phyloP scores from a whole-genome alignment of 2,329 filamentous ascomycete genomes.

The Colletotrichum euphorbiae region DNA sequence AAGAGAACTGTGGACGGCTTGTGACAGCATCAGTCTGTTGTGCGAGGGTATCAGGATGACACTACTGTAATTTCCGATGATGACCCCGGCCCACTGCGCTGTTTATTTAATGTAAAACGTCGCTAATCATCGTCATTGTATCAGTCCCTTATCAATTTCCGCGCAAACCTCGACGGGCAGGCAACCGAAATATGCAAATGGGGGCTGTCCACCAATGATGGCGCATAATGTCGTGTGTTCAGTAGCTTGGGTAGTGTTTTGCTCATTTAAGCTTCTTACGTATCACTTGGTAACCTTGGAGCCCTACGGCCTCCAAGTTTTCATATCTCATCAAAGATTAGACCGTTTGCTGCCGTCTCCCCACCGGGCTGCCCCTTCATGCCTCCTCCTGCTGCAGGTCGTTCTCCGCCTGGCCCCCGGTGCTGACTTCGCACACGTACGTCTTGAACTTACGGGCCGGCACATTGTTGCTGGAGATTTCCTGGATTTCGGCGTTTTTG shows the following conservation, averaged over 20 bases:
- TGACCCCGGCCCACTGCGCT: constrained; percentile 28
- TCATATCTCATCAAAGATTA: constrained; percentile 18
- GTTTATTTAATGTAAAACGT: constrained; percentile 34
- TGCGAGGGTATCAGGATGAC: constrained; percentile 22
- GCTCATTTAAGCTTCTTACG: constrained; percentile 38
- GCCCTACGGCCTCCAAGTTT: constrained; percentile 8
- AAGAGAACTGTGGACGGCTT: constrained; percentile 9
- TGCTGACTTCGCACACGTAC: constrained; percentile 31
- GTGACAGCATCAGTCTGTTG: neutral
- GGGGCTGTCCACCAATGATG: constrained; percentile 13
- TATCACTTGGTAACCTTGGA: too few relatives aligned
- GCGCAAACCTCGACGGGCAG: constrained; percentile 13
- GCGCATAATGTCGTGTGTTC: constrained; percentile 2
- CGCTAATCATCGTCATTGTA: constrained; percentile 37
- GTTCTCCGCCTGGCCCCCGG: constrained; percentile 24
- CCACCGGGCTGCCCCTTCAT: constrained; percentile 31
- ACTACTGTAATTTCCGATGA: constrained; percentile 38
- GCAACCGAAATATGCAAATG: constrained; percentile 29
- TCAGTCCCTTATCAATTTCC: constrained; percentile 36
- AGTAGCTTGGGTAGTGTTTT: constrained; percentile 14
- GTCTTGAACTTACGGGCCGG: constrained; percentile 35
- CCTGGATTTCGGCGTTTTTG: constrained; percentile 40
- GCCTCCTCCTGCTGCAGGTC: constrained; percentile 28
- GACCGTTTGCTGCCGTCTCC: constrained; percentile 5
- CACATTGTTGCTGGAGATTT: constrained; percentile 35